A percentile compares a stretch with the other conserved stretches of the same genome.
phyloP scores from a whole-genome alignment of 163 green algal genomes.

The Prototheca cutis region DNA sequence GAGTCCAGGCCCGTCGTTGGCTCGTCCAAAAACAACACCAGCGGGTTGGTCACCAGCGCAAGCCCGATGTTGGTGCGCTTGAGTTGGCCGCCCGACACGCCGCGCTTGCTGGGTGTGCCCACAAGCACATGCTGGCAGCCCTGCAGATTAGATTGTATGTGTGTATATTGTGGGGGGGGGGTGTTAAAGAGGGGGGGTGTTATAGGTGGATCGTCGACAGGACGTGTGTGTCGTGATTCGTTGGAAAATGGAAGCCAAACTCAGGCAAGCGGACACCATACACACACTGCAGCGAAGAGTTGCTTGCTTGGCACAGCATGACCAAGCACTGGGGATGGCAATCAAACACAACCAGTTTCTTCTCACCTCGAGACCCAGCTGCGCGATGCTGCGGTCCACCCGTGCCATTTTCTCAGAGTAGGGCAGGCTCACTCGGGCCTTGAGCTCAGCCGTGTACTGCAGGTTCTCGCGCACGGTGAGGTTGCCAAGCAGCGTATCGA shows the following conservation, averaged over 20 bases:
- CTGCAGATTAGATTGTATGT: no score
- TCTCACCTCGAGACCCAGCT: constrained; percentile 39
- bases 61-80: constrained; percentile 53
- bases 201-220: no score
- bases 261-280: no score
- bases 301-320: no score
- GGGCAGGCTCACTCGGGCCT: constrained; percentile 36
- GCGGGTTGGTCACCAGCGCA: constrained; percentile 48
- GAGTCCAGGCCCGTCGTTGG: constrained; percentile 68
- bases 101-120: not conserved
- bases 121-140: constrained; percentile 1
- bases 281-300: no score
- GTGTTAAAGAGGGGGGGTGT: not conserved
- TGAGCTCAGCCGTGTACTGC: constrained; percentile 77
- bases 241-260: no score
- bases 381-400: constrained; percentile 45
- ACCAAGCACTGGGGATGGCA: no score
- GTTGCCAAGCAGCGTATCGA: constrained; percentile 31
- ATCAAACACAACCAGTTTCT: no score
- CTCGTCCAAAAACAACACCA: constrained; percentile 66
- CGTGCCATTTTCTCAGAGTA: constrained; percentile 37
- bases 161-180: not conserved
- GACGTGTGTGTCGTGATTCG: no score
- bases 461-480: constrained; percentile 65
- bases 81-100: constrained; percentile 24